Base-by-base conservation (phyloP, 2,329 filamentous ascomycete genomes). In the Xylariaceae sp. region DNA sequence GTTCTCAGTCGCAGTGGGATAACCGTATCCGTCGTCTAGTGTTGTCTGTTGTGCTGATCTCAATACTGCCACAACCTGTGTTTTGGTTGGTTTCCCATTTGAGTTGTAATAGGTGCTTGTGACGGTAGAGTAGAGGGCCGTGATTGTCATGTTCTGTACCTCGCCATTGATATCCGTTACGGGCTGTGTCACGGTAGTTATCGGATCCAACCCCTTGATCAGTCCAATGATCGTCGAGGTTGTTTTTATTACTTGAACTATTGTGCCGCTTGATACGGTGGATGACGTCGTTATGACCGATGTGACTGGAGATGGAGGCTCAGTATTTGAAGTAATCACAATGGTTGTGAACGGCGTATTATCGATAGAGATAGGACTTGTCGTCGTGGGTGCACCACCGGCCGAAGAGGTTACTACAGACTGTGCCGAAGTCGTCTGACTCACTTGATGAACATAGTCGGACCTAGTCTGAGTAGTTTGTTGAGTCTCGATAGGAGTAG, bases 21-120 rank as follows among this genome's bases (percentile, higher is more conserved):
- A 22, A n/a, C 59, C 58, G 19, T 56, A 49, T n/a, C 40, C 35
- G 37, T 62, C 40, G 17, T 33, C 48, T 3, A 60, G 40, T 6
- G 37, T 54, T 14, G 58, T 59, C 36, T 38, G 22, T 7, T 33
- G 39, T n/a, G 53, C 44, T 2, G 22, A 19, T 2, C 34, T 16
- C 4, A 56, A 32, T 6, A 53, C 0, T 5, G 54, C 39, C 6
- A 21, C 0, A 2, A 25, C 42, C 5, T 14, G 3, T n/a, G 54
- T 58, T 6, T 19, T 39, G 1, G 53, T 59, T 14, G 55, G 51
- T 1, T 47, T 44, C 16, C 59, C 58, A 17, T 43, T 3, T 4
- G 40, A n/a, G 41, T 57, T 54, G 12, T 2, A 48, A 22, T 46
- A 29, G 6, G 42, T 40, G 7, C 8, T 11, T 12, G 48, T 48